Evolutionary conservation across 768 basidiomycete genomes (phyloP).

Genomic region (Russula foetens): DNA sequence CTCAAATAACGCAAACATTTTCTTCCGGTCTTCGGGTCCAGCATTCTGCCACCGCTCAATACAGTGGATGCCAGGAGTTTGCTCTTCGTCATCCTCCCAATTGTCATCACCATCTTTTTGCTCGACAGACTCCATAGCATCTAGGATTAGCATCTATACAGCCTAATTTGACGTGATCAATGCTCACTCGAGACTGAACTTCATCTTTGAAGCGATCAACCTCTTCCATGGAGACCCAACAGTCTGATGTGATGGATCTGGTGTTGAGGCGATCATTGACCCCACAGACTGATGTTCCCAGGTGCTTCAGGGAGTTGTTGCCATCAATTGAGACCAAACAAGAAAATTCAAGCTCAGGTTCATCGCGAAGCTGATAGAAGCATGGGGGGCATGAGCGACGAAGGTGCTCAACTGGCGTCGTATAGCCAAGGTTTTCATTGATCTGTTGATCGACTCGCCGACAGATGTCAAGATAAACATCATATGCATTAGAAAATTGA

Average conservation of each 20-base stretch:
- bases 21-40: background rate
- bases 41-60: background rate
- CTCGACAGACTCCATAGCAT: background rate
- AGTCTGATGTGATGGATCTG: background rate
- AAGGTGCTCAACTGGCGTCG: background rate
- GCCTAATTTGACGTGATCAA: background rate
- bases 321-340: background rate
- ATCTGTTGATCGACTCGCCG: background rate
- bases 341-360: background rate
- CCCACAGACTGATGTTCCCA: background rate
- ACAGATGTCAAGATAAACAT: background rate
- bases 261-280: background rate
- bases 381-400: background rate
- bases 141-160: background rate
- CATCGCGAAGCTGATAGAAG: background rate
- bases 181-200: background rate
- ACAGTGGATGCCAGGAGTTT: background rate
- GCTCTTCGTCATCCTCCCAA: background rate
- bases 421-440: background rate
- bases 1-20: background rate
- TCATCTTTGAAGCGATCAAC: slow-evolving; percentile 18
- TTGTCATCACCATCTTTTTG: background rate
- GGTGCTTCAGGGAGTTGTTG: background rate
- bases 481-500: background rate
- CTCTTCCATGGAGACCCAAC: slow-evolving; percentile 6